These are phyloP conservation scores for Venturia nashicola DNA, from an alignment of 2,329 filamentous ascomycete species.

Conservation along the genomic window DNA sequence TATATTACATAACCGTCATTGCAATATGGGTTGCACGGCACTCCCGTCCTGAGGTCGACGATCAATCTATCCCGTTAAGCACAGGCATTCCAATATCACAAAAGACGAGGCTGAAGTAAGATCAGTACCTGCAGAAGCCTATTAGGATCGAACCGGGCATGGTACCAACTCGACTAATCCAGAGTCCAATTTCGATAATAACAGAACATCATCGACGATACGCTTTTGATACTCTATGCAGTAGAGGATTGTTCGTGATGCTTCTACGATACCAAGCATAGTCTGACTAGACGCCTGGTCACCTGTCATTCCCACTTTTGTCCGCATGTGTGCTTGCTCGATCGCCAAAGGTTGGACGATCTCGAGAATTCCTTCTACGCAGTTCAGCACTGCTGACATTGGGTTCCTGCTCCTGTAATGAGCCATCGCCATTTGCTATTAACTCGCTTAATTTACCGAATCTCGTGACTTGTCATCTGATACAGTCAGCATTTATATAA, in stretches of 20 bases:
- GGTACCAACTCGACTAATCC: slow-evolving; percentile 4
- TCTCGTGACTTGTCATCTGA: slow-evolving; percentile 8
- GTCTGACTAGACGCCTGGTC: neutral
- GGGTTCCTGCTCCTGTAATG: neutral
- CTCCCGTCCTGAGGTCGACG: neutral
- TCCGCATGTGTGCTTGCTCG: neutral
- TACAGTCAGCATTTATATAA: neutral
- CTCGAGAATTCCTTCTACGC: neutral
- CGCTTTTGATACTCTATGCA: slow-evolving; percentile 9
- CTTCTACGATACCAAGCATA: neutral
- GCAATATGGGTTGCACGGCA: neutral
- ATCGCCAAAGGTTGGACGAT: neutral
- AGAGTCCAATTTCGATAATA: slow-evolving; percentile 7
- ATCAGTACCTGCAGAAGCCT: slow-evolving; percentile 8
- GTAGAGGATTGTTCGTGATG: neutral
- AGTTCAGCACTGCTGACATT: slow-evolving; percentile 8
- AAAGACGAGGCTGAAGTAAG: slow-evolving; percentile 19
- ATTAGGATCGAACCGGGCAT: slow-evolving; percentile 6
- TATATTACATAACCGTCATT: neutral
- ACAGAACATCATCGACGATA: slow-evolving; percentile 20
- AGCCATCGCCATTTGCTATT: neutral
- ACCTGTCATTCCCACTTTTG: neutral
- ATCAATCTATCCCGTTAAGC: slow-evolving; percentile 22
- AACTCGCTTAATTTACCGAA: neutral
- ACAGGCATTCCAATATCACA: slow-evolving; percentile 28